These are phyloP conservation scores for Naganishia friedmannii DNA, from an alignment of 768 basidiomycete genomes.

Conservation along the genomic window DNA sequence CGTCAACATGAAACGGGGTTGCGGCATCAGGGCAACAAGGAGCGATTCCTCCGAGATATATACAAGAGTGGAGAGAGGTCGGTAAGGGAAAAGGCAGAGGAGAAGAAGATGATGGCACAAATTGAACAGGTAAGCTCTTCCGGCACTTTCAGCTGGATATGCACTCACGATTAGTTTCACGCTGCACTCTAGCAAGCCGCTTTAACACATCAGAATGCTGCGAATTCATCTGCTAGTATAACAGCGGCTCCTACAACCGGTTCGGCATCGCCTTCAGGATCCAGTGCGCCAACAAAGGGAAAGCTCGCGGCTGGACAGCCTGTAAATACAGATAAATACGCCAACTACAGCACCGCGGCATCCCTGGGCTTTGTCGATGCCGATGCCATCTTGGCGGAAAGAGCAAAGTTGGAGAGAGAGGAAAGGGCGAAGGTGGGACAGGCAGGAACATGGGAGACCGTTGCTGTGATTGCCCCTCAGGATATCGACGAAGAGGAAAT, in stretches of 20 bases:
- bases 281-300: constrained; percentile 41
- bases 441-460: constrained; percentile 74
- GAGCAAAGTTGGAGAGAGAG: constrained; percentile 28
- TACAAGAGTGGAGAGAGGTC: constrained; percentile 76
- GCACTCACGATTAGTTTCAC: constrained; percentile 54
- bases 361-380: constrained; percentile 77
- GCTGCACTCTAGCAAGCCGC: constrained; percentile 31
- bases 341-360: constrained; percentile 83
- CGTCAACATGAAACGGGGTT: constrained; percentile 89
- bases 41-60: constrained; percentile 82
- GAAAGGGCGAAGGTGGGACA: constrained; percentile 63
- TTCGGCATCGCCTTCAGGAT: constrained; percentile 36
- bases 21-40: constrained; percentile 88
- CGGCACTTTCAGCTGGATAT: constrained; percentile 75
- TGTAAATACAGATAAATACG: constrained; percentile 53
- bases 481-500: constrained; percentile 38
- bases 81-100: constrained; percentile 56
- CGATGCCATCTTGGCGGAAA: constrained; percentile 55
- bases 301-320: constrained; percentile 55
- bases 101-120: constrained; percentile 78
- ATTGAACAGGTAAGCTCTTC: constrained; percentile 67
- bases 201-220: constrained; percentile 38
- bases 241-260: constrained; percentile 51
- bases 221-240: constrained; percentile 36
- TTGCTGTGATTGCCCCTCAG: constrained; percentile 52